Conservation (phyloP, 2,329 filamentous ascomycete genomes). For the Paraconiothyrium brasiliense region DNA sequence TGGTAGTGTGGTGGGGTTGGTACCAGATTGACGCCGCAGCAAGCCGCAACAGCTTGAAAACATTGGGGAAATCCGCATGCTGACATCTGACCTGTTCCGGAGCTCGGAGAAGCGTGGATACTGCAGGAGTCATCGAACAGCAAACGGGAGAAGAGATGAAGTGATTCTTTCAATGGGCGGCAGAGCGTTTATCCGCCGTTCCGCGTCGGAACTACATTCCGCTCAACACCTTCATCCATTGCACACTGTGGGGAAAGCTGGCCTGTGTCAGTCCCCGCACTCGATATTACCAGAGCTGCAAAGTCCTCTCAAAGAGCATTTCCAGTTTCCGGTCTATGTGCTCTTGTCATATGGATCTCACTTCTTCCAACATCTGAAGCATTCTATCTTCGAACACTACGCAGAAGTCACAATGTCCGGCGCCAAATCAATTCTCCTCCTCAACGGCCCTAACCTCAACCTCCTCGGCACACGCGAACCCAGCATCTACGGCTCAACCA, state of each 20-base stretch:
- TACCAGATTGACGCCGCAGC: background rate
- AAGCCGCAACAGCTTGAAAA: background rate
- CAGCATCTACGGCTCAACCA: conserved; percentile 75
- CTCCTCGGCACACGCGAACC: conserved; percentile 80
- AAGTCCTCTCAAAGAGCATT: background rate
- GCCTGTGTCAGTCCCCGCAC: background rate
- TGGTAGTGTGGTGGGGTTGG: background rate
- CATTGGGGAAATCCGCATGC: conserved; percentile 5
- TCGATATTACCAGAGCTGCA: background rate
- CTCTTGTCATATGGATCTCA: no score
- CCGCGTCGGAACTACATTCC: conserved; percentile 16
- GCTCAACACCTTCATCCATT: background rate
- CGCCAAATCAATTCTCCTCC: conserved; percentile 67
- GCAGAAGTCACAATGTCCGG: background rate
- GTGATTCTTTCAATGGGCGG: background rate
- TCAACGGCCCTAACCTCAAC: conserved; percentile 87
- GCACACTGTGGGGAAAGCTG: background rate
- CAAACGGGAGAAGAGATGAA: background rate
- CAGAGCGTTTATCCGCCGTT: conserved; percentile 14
- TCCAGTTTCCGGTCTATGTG: no score
- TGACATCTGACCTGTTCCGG: conserved; percentile 9
- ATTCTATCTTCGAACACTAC: background rate
- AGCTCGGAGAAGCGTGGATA: conserved; percentile 10
- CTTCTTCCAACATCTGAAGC: no score
- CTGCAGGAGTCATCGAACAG: background rate